Evolutionary conservation across 352 stramenopile genomes (phyloP), one percentile per base, ranked within the genome.

Genomic region (Globisporangium cystogenes): DNA sequence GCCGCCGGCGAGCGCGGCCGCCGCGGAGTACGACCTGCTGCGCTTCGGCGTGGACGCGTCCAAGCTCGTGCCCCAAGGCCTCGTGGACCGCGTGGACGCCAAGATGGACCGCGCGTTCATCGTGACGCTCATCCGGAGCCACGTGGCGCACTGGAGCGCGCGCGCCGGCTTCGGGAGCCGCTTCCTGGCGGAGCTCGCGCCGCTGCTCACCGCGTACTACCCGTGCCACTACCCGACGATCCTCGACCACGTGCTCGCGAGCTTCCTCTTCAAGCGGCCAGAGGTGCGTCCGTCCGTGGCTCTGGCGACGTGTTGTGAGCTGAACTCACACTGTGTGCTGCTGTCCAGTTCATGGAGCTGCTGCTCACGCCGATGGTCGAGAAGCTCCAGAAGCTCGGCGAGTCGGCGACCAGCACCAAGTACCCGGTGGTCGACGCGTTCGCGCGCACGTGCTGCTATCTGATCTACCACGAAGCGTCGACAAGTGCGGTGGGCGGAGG

Each of bases 11-110:
- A 1, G 26, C 23, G 20, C n/a, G 33, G 52, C 11, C 18, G 29
- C 33, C 5, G n/a, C n/a, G n/a, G 65, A 82, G 12, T 65, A 87
- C 36, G 77, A 89, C 54, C 52, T 86, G 54, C 56, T 87, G 29
- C 51, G 74, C 2, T 90, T 88, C 59, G 76, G 76, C n/a, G 77
- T 93, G 7, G 80, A 93, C 51, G 60, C 64, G 26, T 65, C 76
- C 41, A 90, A 90, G 52, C 68, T 95, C 18, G 78, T 95, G 12
- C 85, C 85, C 0, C 82, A 92, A 36, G 85, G 85, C 15, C 79
- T 95, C 26, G 83, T 91, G 3, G 82, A 95, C 45, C 76, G 77
- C n/a, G 78, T 95, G 24, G 85, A 95, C 51, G 59, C 62, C 1
- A 67, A 76, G 52, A 73, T 92, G 56, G 76, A 66, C 39, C 70